These are phyloP conservation scores for Umbelopsis sp. DNA, from an alignment of 192 early-diverging fungal genomes.

Conservation along the genomic window DNA sequence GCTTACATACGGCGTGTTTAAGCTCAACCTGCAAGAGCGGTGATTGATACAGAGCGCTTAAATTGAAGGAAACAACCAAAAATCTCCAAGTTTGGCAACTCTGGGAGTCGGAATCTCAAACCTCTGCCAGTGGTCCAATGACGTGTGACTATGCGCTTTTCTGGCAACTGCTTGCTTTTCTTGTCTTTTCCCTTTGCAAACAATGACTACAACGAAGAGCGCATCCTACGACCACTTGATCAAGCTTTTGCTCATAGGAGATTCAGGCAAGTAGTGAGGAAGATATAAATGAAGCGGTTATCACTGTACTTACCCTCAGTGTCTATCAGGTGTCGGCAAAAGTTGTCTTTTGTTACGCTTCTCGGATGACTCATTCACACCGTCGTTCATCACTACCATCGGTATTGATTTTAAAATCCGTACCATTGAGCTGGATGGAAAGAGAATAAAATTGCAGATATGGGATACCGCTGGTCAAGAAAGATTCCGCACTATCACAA, in stretches of 20 bases:
- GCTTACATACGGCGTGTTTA: too few species aligned
- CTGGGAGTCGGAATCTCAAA: too few species aligned
- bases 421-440: constrained; percentile 98
- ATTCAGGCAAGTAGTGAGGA: constrained; percentile 73
- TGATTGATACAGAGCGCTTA: too few species aligned
- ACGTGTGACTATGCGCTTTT: background rate
- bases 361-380: constrained; percentile 98
- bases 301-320: background rate
- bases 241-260: constrained; percentile 94
- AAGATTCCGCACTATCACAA: constrained; percentile 98
- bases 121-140: too few species aligned
- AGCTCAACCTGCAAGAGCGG: too few species aligned
- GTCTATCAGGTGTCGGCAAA: constrained; percentile 87
- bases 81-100: too few species aligned
- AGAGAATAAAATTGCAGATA: constrained; percentile 99
- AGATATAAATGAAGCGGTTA: background rate
- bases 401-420: constrained; percentile 99
- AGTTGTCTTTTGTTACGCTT: constrained; percentile 95
- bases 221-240: constrained; percentile 97
- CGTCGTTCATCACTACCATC: constrained; percentile 99
- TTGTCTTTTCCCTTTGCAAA: constrained; percentile 7
- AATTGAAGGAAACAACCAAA: too few species aligned
- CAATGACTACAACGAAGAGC: constrained; percentile 79
- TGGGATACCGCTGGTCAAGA: constrained; percentile 99
- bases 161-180: background rate